These are phyloP conservation scores for Arabis hirsuta DNA, from an alignment of 345 rosid genomes.

Conservation along the genomic window DNA sequence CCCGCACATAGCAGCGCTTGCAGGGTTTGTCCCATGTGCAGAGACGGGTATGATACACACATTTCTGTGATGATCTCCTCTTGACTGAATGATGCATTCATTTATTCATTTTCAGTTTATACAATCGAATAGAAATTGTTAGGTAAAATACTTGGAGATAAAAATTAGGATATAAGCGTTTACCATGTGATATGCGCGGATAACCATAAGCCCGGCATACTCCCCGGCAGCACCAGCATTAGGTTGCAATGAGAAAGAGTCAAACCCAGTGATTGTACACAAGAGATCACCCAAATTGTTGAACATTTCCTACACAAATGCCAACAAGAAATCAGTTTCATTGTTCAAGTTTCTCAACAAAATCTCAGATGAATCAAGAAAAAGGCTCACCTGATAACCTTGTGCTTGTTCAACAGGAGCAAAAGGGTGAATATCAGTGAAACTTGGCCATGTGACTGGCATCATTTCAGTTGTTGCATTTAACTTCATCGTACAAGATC, in stretches of 20 bases:
- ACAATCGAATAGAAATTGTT: not conserved
- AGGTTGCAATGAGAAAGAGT: slow-evolving; percentile 98
- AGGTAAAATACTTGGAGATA: not conserved
- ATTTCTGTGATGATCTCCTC: slow-evolving; percentile 95
- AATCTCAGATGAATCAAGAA: slow-evolving; percentile 10
- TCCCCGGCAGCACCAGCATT: slow-evolving; percentile 99
- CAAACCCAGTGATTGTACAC: slow-evolving; percentile 93
- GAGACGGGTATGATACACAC: slow-evolving; percentile 99
- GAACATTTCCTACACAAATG: slow-evolving; percentile 83
- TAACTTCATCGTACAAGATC: slow-evolving; percentile 98
- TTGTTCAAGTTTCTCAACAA: slow-evolving; percentile 15
- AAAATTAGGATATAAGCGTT: slow-evolving; percentile 5
- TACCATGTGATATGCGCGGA: slow-evolving; percentile 97
- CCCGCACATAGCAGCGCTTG: slow-evolving; percentile 99
- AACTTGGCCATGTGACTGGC: slow-evolving; percentile 95
- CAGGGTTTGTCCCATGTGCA: slow-evolving; percentile 99
- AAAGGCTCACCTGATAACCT: slow-evolving; percentile 77
- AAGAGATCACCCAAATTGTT: slow-evolving; percentile 75
- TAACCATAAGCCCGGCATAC: slow-evolving; percentile 99
- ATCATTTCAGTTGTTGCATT: slow-evolving; percentile 98
- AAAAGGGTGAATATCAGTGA: slow-evolving; percentile 90
- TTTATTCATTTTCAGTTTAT: slow-evolving; percentile 28
- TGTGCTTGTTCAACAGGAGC: slow-evolving; percentile 81
- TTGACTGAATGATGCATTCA: slow-evolving; percentile 59
- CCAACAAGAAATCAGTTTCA: slow-evolving; percentile 33